Evolutionary conservation across 306 rosid species (phyloP), one percentile per base, ranked within the genome.

Genomic region (Lotus japonicus): DNA sequence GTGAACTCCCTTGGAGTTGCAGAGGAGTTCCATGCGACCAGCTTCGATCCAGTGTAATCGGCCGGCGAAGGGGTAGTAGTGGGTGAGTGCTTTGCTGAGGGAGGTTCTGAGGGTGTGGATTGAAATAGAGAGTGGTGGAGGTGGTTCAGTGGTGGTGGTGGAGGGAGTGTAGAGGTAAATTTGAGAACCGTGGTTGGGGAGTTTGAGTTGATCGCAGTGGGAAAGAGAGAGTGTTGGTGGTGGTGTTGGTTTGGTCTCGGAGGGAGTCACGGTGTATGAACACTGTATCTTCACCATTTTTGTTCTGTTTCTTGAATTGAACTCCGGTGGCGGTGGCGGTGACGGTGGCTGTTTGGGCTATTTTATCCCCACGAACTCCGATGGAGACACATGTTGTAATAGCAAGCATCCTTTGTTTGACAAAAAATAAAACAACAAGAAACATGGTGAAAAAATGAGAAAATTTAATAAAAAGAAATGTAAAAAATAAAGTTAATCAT

Each of bases 121-220:
- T 0, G 35, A 10, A 9, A 77, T 26, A 2, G 1, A 8, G 11
- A 17, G 6, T 9, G 72, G 7, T 4, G 70, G 10, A 12, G 38
- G n/a, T n/a, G n/a, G n/a, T n/a, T n/a, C 10, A 1, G 4, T 11
- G 42, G 3, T 11, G 54, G 13, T 26, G 26, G 26, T 51, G 26
- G 11, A 50, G 66, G 2, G 38, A 16, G 19, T 38, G 77, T 63
- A 73, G 26, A 77, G 51, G 5, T 42, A 64, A 14, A 81, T 74
- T 0, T 63, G 35, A 13, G 44, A 26, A 0, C 39, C 80, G 5
- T 73, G 82, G 17, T 13, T 54, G 16, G 80, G 48, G 18, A 68
- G 80, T 61, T 81, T 81, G 71, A 57, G 16, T 39, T 81, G 80
- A 13, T 81, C 82, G 12, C 82, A 81, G 7, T 15, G 63, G 10